Evolutionary conservation across 2,329 filamentous ascomycete species (phyloP).

Genomic region (Nemania serpens): DNA sequence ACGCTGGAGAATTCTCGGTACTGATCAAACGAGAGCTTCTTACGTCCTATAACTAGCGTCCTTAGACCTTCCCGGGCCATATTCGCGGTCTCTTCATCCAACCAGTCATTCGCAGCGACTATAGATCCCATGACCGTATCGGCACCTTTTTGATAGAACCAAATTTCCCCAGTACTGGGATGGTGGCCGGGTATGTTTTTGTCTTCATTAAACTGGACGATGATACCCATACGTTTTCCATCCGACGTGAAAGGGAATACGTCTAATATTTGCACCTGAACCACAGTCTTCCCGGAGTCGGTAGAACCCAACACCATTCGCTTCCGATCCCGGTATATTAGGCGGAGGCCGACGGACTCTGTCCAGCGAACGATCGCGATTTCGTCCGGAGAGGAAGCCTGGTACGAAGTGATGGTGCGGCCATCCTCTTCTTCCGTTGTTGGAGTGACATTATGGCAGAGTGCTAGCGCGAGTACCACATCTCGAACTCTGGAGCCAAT

Average conservation of each 20-base stretch:
- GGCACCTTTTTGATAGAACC: slow-evolving; percentile 98
- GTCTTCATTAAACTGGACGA: slow-evolving; percentile 79
- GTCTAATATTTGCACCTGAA: slow-evolving; percentile 86
- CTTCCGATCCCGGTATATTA: slow-evolving; percentile 84
- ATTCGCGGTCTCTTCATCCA: slow-evolving; percentile 98
- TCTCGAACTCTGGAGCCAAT: slow-evolving; percentile 93
- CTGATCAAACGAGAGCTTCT: slow-evolving; percentile 75
- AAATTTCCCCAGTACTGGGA: slow-evolving; percentile 75
- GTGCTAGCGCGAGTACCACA: slow-evolving; percentile 85
- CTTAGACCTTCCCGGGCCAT: slow-evolving; percentile 97
- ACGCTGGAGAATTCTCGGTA: slow-evolving; percentile 79
- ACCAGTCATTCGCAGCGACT: slow-evolving; percentile 95
- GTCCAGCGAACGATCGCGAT: slow-evolving; percentile 98
- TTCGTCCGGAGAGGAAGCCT: slow-evolving; percentile 96
- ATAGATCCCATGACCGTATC: slow-evolving; percentile 98
- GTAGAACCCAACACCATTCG: slow-evolving; percentile 81
- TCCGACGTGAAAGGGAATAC: slow-evolving; percentile 98
- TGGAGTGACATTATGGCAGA: slow-evolving; percentile 97
- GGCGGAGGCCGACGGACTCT: slow-evolving; percentile 83
- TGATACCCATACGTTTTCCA: slow-evolving; percentile 96
- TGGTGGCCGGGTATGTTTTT: slow-evolving; percentile 53
- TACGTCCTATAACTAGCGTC: slow-evolving; percentile 93
- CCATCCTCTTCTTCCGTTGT: slow-evolving; percentile 84
- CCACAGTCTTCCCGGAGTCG: slow-evolving; percentile 72
- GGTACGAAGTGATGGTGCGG: slow-evolving; percentile 78